Base-by-base conservation (phyloP, 2,329 filamentous ascomycete species). In the Boeremia exigua region DNA sequence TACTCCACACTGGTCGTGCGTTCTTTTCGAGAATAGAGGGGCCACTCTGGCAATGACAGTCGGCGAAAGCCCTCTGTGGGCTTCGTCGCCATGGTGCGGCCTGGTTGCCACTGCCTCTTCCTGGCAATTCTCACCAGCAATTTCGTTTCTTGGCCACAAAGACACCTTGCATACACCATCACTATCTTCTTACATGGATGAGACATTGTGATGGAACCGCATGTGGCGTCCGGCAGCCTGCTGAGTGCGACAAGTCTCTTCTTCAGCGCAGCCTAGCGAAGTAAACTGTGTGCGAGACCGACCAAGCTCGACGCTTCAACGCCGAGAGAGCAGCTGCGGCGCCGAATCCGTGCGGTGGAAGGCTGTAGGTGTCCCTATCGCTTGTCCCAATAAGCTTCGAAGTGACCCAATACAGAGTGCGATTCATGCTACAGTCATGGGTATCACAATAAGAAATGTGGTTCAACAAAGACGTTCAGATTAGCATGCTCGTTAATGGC, bases 401-500 rank as follows among this genome's bases (percentile, higher is more conserved):
- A 23, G 53, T 37, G 39, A 33, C 36, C 48, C 30, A 42, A 38
- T 25, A 17, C 42, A 27, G n/a, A 36, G 27, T 39, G 27, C 47
- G 48, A 56, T 33, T 48, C 53, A 48, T 56, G 53, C 32, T 55
- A 14, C 38, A 38, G 28, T 40, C 28, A 39, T 25, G 28, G 38
- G 46, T 48, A 55, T 51, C 53, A 56, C 42, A 56, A 56, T 51
- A 51, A 56, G 42, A 51, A 56, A 56, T 27, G 19, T 25, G 15
- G 36, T 57, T 48, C 44, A 48, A 36, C 33, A 28, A 34, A 39
- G 48, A 57, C 54, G 48, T 57, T 43, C 40, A 57, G 19, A 52
- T 57, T 57, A 57, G 54, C 48, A 48, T 57, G 32, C 28, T 52
- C 54, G 48, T 44, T 23, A 48, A 53, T 32, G 37, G 42, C 37